These are phyloP conservation scores for Chaetothyriales sp. DNA, from an alignment of 2,329 filamentous ascomycete species.

Conservation along the genomic window DNA sequence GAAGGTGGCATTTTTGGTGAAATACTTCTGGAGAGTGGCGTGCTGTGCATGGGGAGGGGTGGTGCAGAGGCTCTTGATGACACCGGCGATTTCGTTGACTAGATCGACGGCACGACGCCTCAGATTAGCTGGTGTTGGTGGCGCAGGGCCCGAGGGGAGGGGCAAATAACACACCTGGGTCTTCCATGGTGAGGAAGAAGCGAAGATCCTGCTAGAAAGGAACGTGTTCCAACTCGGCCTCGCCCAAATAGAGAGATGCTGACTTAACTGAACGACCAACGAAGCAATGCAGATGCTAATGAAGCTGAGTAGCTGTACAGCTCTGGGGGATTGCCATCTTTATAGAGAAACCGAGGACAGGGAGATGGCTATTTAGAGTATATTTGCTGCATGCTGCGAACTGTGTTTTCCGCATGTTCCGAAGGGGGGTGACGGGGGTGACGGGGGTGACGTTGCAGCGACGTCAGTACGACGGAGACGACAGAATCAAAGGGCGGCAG, in stretches of 20 bases:
- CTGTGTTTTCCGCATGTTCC: neutral
- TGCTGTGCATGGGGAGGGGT: conserved; percentile 51
- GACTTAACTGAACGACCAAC: neutral
- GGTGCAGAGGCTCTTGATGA: conserved; percentile 56
- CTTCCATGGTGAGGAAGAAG: neutral
- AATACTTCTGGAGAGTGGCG: conserved; percentile 54
- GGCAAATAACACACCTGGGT: neutral
- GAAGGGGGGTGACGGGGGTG: neutral
- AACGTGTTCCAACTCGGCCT: neutral
- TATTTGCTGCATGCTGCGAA: no score
- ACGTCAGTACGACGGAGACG: neutral
- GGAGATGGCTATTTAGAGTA: neutral
- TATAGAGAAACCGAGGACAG: neutral
- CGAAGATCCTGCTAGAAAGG: neutral
- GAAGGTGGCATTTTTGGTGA: conserved; percentile 56
- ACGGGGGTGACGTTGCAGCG: neutral
- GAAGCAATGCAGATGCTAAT: neutral
- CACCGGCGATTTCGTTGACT: conserved; percentile 38
- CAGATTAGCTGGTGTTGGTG: neutral
- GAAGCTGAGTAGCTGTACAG: neutral
- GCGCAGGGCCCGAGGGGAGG: neutral
- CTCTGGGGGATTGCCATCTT: neutral
- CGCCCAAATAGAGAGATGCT: neutral
- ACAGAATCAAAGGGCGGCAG: neutral
- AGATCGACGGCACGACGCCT: neutral